Conservation (phyloP, 768 basidiomycete species). For the Boletellus emodensis region DNA sequence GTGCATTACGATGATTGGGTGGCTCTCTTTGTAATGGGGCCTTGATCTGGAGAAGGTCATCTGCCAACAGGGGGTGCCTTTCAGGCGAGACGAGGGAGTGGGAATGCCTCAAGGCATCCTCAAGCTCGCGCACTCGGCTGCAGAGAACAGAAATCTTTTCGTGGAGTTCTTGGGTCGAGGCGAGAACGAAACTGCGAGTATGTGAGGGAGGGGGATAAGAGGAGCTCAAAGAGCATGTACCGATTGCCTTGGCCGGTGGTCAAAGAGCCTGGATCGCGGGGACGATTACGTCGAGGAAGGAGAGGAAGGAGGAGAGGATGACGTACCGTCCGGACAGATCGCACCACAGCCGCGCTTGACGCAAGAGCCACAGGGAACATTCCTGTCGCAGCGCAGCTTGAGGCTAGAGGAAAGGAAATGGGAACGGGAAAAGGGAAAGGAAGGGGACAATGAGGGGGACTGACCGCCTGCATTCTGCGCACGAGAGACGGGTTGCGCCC, state of each 20-base stretch:
- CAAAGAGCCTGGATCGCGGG: constrained; percentile 52
- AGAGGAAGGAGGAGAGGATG: constrained; percentile 8
- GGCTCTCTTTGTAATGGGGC: constrained; percentile 70
- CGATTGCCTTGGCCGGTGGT: constrained; percentile 82
- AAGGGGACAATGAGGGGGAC: background rate
- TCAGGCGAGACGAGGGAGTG: constrained; percentile 58
- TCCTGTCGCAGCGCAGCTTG: constrained; percentile 58
- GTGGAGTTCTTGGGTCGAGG: constrained; percentile 75
- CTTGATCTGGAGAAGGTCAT: constrained; percentile 72
- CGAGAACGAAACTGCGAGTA: constrained; percentile 62
- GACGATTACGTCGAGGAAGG: constrained; percentile 18
- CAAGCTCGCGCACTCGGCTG: constrained; percentile 70
- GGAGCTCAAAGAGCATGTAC: constrained; percentile 32
- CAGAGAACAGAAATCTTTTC: constrained; percentile 77
- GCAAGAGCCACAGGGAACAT: constrained; percentile 74
- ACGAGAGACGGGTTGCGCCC: constrained; percentile 73
- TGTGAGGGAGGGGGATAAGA: background rate
- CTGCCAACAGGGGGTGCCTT: constrained; percentile 61
- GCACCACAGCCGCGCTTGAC: constrained; percentile 77
- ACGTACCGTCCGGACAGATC: constrained; percentile 75
- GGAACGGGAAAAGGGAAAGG: background rate
- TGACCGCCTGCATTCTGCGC: constrained; percentile 76
- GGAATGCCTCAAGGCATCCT: constrained; percentile 61
- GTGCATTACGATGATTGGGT: constrained; percentile 38
- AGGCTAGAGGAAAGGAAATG: constrained; percentile 11